Evolutionary conservation across 2,329 filamentous ascomycete genomes (phyloP).

Genomic region (Curvularia sp.): DNA sequence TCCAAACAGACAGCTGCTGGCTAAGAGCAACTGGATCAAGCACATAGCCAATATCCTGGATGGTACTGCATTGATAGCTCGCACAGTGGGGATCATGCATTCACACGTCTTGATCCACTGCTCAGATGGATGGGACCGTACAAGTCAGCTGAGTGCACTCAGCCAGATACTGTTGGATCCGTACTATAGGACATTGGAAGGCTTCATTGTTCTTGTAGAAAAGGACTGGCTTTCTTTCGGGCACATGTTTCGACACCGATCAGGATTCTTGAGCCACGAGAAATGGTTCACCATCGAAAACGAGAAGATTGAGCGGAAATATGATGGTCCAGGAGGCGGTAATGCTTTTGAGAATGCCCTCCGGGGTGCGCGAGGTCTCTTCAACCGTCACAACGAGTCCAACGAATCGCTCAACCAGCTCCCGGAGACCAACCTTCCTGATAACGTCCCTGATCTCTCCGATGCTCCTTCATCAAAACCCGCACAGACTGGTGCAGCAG

Average conservation of each 20-base stretch:
- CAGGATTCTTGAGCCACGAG: slow-evolving; percentile 84
- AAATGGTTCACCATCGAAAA: slow-evolving; percentile 93
- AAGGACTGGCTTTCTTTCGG: slow-evolving; percentile 99
- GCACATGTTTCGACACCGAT: slow-evolving; percentile 95
- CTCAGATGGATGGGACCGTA: slow-evolving; percentile 98
- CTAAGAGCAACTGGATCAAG: slow-evolving; percentile 87
- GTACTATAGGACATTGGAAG: slow-evolving; percentile 91
- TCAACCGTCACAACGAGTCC: slow-evolving; percentile 78
- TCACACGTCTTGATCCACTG: slow-evolving; percentile 97
- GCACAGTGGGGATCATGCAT: slow-evolving; percentile 88
- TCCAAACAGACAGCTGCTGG: slow-evolving; percentile 80
- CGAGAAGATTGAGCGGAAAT: slow-evolving; percentile 68
- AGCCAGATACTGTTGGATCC: slow-evolving; percentile 94
- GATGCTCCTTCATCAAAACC: slow-evolving; percentile 42
- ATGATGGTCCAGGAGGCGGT: slow-evolving; percentile 54
- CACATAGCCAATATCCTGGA: slow-evolving; percentile 86
- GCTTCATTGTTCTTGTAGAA: slow-evolving; percentile 92
- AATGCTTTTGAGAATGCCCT: slow-evolving; percentile 88
- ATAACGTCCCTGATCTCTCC: slow-evolving; percentile 58
- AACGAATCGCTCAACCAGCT: slow-evolving; percentile 67
- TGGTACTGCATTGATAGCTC: slow-evolving; percentile 82
- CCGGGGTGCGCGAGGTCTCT: slow-evolving; percentile 85
- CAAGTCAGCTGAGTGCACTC: slow-evolving; percentile 89
- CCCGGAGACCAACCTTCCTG: slow-evolving; percentile 58
- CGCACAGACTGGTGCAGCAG: slow-evolving; percentile 51